Conservation (phyloP, 345 rosid genomes). For the Viola odorata region DNA sequence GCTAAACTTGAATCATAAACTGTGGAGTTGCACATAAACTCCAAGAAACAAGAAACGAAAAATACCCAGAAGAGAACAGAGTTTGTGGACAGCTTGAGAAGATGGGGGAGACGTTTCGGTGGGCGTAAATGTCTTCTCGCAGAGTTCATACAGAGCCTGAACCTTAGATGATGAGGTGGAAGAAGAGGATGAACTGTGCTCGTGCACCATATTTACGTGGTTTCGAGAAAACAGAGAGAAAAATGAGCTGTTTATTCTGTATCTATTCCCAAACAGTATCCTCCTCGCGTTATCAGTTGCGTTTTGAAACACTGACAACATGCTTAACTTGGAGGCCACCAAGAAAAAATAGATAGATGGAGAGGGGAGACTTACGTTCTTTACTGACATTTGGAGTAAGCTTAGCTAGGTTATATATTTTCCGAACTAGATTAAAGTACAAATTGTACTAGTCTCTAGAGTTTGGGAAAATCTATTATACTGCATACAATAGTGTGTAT, state of each 20-base stretch:
- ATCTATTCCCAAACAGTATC: not conserved
- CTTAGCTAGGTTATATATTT: too few relatives aligned
- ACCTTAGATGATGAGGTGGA: conserved; percentile 37
- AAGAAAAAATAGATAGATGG: too few relatives aligned
- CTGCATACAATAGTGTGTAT: too few relatives aligned
- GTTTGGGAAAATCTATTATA: too few relatives aligned
- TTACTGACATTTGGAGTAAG: too few relatives aligned
- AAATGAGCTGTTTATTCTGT: too few relatives aligned
- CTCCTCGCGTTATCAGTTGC: conserved; percentile 42
- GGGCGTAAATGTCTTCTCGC: conserved; percentile 50
- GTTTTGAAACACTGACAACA: conserved; percentile 44
- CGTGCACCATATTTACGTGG: conserved; percentile 38
- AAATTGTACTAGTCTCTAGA: too few relatives aligned
- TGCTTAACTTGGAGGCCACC: conserved; percentile 5
- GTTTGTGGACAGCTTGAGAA: conserved; percentile 36
- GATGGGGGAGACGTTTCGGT: conserved; percentile 43
- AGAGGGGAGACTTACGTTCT: too few relatives aligned
- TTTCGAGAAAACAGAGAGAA: conserved; percentile 16
- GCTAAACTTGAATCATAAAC: conserved; percentile 17
- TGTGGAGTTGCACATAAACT: conserved; percentile 1
- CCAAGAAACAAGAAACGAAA: conserved; percentile 1
- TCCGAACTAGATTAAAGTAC: too few relatives aligned
- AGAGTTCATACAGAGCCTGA: conserved; percentile 66
- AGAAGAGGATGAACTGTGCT: conserved; percentile 10
- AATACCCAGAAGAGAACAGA: conserved; percentile 75